Evolutionary conservation across 2,329 filamentous ascomycete species (phyloP).

Genomic region (Ophiostoma tasmaniense): DNA sequence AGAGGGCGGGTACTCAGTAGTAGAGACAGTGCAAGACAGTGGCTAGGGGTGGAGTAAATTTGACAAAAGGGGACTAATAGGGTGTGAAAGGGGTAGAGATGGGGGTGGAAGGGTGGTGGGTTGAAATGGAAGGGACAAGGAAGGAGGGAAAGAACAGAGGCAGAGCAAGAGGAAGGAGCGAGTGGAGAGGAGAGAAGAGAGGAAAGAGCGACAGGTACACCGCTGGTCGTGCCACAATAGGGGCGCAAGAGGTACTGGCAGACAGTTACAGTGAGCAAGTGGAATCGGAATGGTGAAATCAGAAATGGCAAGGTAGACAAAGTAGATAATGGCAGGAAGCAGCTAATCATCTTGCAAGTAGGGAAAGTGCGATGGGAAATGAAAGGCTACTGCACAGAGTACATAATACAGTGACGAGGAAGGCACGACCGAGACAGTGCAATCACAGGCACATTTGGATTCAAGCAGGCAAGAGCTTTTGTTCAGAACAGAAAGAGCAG

Average conservation of each 20-base stretch:
- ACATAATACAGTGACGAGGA: not conserved
- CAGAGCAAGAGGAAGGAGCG: conserved; percentile 2
- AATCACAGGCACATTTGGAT: not conserved
- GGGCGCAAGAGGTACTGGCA: conserved; percentile 10
- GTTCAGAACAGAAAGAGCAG: not conserved
- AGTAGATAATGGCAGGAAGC: not conserved
- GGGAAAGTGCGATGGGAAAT: not conserved
- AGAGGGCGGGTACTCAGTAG: conserved; percentile 1
- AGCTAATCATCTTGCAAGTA: not conserved
- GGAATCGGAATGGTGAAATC: not conserved
- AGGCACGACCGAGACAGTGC: not conserved
- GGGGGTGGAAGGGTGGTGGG: not conserved
- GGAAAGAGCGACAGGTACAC: conserved; percentile 11
- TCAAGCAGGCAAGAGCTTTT: not conserved
- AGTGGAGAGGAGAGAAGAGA: conserved; percentile 6
- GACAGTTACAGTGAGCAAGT: not conserved
- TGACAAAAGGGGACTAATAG: conserved; percentile 11
- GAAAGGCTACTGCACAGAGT: not conserved
- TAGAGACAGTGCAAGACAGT: conserved; percentile 9
- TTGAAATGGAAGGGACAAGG: conserved; percentile 3
- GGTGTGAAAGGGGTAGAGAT: conserved; percentile 7
- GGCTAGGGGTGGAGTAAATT: conserved; percentile 16
- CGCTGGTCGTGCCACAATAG: conserved; percentile 17
- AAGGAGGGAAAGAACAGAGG: conserved; percentile 6
- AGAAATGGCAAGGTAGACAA: not conserved